Conservation (phyloP, 768 basidiomycete genomes). For the Tricholoma flavovirens region DNA sequence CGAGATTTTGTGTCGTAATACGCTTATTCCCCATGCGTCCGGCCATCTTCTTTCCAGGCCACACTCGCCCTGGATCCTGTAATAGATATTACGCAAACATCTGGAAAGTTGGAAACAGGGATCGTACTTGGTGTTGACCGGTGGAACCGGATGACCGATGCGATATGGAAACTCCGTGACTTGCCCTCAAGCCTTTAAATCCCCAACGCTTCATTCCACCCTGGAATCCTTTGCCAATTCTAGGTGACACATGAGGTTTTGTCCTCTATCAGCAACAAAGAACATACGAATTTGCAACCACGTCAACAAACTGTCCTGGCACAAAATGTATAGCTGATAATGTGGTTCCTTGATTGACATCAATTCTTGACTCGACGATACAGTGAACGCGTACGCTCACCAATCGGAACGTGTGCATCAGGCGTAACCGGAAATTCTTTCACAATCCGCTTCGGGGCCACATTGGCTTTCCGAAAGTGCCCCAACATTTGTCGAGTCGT, state of each 20-base stretch:
- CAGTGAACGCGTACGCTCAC: constrained; percentile 39
- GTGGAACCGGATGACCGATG: constrained; percentile 93
- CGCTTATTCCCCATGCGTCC: constrained; percentile 85
- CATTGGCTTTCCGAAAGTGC: constrained; percentile 80
- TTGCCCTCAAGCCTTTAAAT: constrained; percentile 85
- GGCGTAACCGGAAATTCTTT: constrained; percentile 85
- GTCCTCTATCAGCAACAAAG: neutral
- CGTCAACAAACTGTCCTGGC: constrained; percentile 94
- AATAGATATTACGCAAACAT: neutral
- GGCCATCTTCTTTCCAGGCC: constrained; percentile 98
- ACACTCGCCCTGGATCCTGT: constrained; percentile 92
- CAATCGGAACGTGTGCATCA: constrained; percentile 87
- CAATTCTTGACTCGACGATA: neutral
- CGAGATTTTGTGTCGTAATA: constrained; percentile 81
- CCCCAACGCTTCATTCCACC: constrained; percentile 97
- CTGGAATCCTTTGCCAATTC: constrained; percentile 95
- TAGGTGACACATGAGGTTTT: constrained; percentile 23
- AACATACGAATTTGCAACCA: constrained; percentile 83
- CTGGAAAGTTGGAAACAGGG: neutral
- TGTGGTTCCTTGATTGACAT: constrained; percentile 58
- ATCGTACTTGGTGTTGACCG: constrained; percentile 84
- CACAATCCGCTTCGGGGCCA: constrained; percentile 77
- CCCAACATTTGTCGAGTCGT: constrained; percentile 79
- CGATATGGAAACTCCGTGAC: constrained; percentile 93
- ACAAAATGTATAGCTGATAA: constrained; percentile 93